These are phyloP conservation scores for Russula abietina DNA, from an alignment of 768 basidiomycete genomes.

Conservation along the genomic window DNA sequence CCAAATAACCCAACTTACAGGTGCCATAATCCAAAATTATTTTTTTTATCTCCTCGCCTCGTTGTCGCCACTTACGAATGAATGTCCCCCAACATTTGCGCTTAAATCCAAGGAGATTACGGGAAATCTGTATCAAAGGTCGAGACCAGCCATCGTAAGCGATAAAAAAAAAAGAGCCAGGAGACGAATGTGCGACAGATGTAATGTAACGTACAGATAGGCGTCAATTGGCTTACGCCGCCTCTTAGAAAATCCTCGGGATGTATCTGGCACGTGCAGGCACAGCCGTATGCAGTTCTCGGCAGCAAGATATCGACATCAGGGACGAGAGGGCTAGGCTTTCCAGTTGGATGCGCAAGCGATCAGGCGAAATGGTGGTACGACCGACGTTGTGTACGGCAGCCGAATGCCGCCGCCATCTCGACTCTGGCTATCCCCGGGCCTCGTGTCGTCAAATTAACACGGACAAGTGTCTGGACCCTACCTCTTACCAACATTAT, in stretches of 20 bases:
- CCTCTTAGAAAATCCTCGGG: conserved; percentile 11
- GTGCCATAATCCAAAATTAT: background rate
- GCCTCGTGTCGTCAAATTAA: conserved; percentile 14
- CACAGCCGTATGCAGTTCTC: conserved; percentile 7
- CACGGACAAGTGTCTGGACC: conserved; percentile 1
- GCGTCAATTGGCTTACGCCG: background rate
- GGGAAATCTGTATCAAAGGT: background rate
- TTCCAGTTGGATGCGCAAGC: background rate
- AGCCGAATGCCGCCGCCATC: background rate
- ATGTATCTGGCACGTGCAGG: background rate
- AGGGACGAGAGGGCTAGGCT: conserved; percentile 1
- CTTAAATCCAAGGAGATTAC: conserved; percentile 1
- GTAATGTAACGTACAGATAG: background rate
- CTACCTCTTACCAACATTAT: background rate
- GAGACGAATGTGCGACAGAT: background rate
- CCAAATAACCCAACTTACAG: background rate
- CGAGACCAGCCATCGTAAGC: background rate
- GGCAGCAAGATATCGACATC: conserved; percentile 6
- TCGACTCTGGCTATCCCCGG: conserved; percentile 4
- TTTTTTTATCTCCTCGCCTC: background rate
- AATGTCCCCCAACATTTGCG: background rate
- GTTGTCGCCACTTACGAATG: background rate
- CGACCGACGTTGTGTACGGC: background rate
- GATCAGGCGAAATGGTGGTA: background rate
- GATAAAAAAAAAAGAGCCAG: background rate